These are phyloP conservation scores for Daldinia childiae DNA, from an alignment of 495 filamentous ascomycete genomes.

Conservation along the genomic window DNA sequence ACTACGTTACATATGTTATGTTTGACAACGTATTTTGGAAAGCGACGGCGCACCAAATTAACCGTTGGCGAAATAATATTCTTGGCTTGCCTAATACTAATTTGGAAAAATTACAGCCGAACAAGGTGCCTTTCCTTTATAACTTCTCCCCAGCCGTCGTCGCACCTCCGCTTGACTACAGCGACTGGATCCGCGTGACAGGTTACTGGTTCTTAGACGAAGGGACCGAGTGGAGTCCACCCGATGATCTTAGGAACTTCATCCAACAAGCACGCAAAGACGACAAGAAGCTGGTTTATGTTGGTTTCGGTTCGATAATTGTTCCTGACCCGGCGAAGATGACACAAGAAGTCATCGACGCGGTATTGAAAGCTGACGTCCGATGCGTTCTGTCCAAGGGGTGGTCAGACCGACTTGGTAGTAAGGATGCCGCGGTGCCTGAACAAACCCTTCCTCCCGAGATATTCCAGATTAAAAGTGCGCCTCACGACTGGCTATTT, in stretches of 20 bases:
- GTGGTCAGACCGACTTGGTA: constrained; percentile 86
- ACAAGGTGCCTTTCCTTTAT: constrained; percentile 97
- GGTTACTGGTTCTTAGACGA: constrained; percentile 98
- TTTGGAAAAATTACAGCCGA: constrained; percentile 90
- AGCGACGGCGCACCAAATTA: constrained; percentile 88
- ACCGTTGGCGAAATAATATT: constrained; percentile 86
- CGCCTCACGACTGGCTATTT: constrained; percentile 98
- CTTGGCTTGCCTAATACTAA: constrained; percentile 81
- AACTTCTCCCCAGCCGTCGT: constrained; percentile 96
- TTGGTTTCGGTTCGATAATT: constrained; percentile 95
- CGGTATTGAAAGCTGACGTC: constrained; percentile 90
- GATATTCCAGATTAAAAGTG: constrained; percentile 87
- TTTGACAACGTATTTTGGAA: constrained; percentile 98
- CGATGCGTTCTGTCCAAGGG: constrained; percentile 96
- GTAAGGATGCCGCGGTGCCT: constrained; percentile 58
- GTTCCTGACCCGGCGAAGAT: constrained; percentile 90
- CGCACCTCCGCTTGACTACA: constrained; percentile 91
- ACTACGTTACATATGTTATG: constrained; percentile 94
- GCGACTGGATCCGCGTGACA: constrained; percentile 96
- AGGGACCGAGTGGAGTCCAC: constrained; percentile 76
- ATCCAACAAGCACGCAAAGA: constrained; percentile 82
- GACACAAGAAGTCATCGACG: constrained; percentile 89
- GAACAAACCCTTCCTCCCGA: constrained; percentile 81
- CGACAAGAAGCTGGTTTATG: constrained; percentile 92
- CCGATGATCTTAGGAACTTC: constrained; percentile 77